These are phyloP conservation scores for Solioccasus polychromus DNA, from an alignment of 768 basidiomycete genomes.

Conservation along the genomic window DNA sequence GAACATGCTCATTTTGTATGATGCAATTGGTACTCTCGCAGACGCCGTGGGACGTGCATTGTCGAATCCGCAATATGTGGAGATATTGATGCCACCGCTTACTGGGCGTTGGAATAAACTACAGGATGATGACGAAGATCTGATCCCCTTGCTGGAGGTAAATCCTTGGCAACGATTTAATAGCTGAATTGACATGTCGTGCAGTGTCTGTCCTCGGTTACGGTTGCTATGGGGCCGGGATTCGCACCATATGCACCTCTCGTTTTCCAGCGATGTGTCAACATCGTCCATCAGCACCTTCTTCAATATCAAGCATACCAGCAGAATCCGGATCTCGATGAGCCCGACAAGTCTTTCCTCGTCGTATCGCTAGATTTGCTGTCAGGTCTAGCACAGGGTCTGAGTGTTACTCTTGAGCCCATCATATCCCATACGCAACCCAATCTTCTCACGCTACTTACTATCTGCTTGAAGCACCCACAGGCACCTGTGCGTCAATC, in stretches of 20 bases:
- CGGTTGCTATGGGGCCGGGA: slow-evolving; percentile 89
- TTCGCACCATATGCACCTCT: slow-evolving; percentile 88
- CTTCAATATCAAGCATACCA: slow-evolving; percentile 85
- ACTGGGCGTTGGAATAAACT: slow-evolving; percentile 88
- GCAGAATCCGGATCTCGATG: slow-evolving; percentile 86
- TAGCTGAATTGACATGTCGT: background rate
- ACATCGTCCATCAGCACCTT: slow-evolving; percentile 79
- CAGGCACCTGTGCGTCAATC: slow-evolving; percentile 95
- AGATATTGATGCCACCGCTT: slow-evolving; percentile 95
- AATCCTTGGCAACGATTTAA: slow-evolving; percentile 19
- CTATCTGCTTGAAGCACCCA: slow-evolving; percentile 90
- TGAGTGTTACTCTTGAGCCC: slow-evolving; percentile 74
- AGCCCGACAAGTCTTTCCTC: slow-evolving; percentile 96
- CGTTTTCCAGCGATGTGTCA: slow-evolving; percentile 88
- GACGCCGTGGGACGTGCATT: slow-evolving; percentile 92
- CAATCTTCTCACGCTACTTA: slow-evolving; percentile 75
- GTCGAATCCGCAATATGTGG: slow-evolving; percentile 82
- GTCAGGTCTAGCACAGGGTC: slow-evolving; percentile 92
- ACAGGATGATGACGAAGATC: slow-evolving; percentile 85
- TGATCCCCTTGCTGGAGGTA: slow-evolving; percentile 96
- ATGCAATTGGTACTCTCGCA: slow-evolving; percentile 97
- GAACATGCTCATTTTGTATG: slow-evolving; percentile 97
- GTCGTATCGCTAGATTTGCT: slow-evolving; percentile 97
- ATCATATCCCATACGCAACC: slow-evolving; percentile 71
- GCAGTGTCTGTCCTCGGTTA: slow-evolving; percentile 95